Evolutionary conservation across 441 rosid species (phyloP).

Genomic region (Biscutella laevigata): DNA sequence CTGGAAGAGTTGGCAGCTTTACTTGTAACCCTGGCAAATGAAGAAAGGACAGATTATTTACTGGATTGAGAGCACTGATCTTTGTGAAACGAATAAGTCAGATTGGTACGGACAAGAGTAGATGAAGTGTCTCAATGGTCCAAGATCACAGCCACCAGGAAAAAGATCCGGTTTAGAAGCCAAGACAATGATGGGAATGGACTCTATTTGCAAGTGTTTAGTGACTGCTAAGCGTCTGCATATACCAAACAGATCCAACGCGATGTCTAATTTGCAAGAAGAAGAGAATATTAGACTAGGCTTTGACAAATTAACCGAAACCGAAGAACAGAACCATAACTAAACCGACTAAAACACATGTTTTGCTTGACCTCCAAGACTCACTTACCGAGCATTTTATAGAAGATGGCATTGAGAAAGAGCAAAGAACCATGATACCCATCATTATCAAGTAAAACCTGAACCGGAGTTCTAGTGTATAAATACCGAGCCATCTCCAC

Average conservation of each 20-base stretch:
- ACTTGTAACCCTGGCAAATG: conserved; percentile 20
- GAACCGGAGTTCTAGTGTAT: conserved; percentile 34
- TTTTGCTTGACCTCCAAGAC: conserved; percentile 3
- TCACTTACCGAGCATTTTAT: conserved; percentile 25
- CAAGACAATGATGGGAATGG: conserved; percentile 27
- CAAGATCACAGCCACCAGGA: conserved; percentile 20
- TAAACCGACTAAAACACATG: neutral
- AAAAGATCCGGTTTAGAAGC: conserved; percentile 31
- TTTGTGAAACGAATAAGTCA: neutral
- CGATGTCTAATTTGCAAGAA: conserved; percentile 16
- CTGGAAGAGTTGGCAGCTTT: conserved; percentile 24
- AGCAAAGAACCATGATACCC: conserved; percentile 29
- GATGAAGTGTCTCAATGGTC: conserved; percentile 23
- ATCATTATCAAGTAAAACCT: conserved; percentile 21
- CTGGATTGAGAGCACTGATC: neutral
- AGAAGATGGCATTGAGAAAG: conserved; percentile 25
- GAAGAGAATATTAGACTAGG: no score
- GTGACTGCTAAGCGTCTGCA: conserved; percentile 26
- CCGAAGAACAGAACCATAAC: no score
- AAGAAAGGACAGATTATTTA: neutral
- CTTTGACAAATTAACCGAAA: no score
- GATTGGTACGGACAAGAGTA: conserved; percentile 21
- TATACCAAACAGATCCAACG: conserved; percentile 24
- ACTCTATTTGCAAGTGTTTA: conserved; percentile 24
- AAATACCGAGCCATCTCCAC: conserved; percentile 36